Evolutionary conservation across 768 basidiomycete species (phyloP).

Genomic region (Amanita rimosa): DNA sequence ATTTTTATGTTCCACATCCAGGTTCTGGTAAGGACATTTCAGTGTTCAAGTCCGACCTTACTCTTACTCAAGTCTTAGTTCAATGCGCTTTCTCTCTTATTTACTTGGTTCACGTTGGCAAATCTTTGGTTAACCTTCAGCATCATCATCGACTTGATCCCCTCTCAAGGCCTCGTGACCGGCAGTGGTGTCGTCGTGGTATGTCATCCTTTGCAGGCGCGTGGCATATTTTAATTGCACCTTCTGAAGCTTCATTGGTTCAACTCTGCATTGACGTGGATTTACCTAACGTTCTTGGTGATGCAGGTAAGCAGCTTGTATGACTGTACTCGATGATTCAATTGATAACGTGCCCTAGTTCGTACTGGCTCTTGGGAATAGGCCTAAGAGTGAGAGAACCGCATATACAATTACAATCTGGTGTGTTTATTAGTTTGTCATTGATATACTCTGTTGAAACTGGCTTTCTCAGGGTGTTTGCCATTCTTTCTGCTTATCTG

Average conservation of each 20-base stretch:
- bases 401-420: constrained; percentile 68
- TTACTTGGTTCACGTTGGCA: constrained; percentile 89
- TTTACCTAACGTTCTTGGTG: constrained; percentile 79
- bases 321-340: neutral
- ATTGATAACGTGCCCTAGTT: constrained; percentile 14
- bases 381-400: constrained; percentile 79
- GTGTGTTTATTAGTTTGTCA: constrained; percentile 18
- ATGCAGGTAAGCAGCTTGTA: constrained; percentile 30
- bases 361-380: constrained; percentile 54
- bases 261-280: constrained; percentile 73
- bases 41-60: neutral
- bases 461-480: constrained; percentile 55
- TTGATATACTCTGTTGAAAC: neutral
- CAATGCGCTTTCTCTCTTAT: constrained; percentile 73
- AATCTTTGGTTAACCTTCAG: constrained; percentile 92
- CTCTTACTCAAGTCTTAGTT: constrained; percentile 34
- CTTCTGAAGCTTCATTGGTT: constrained; percentile 48
- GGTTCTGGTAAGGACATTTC: constrained; percentile 49
- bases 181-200: neutral
- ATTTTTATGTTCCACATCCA: constrained; percentile 93
- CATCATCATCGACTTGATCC: constrained; percentile 86
- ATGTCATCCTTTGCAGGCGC: constrained; percentile 57
- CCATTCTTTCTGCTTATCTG: constrained; percentile 73
- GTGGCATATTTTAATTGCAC: constrained; percentile 39
- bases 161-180: constrained; percentile 28